Conservation (phyloP, 768 basidiomycete genomes). For the Amanita rimosa region DNA sequence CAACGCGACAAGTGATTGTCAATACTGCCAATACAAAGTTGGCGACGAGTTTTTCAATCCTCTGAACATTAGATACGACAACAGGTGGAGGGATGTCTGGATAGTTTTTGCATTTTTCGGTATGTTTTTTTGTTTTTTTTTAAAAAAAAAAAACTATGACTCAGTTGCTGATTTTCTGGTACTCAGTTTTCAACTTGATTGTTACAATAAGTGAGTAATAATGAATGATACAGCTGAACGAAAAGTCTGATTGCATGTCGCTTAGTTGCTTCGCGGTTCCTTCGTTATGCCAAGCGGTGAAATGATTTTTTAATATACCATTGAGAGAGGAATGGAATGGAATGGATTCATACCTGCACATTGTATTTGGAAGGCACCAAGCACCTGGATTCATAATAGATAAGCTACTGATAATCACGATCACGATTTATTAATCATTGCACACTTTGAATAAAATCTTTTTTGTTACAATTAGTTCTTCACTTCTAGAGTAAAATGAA, state of each 20-base stretch:
- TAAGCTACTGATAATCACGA: too few relatives aligned
- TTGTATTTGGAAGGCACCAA: too few relatives aligned
- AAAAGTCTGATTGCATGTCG: conserved; percentile 9
- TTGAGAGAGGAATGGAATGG: too few relatives aligned
- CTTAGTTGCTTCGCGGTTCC: conserved; percentile 54
- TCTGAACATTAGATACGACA: conserved; percentile 50
- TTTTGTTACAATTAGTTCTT: too few relatives aligned
- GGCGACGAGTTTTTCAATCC: conserved; percentile 66
- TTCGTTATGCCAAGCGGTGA: conserved; percentile 58
- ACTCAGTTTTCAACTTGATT: conserved; percentile 58
- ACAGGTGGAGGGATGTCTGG: conserved; percentile 63
- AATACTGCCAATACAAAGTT: conserved; percentile 59
- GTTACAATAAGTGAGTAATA: conserved; percentile 34
- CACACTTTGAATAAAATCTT: too few relatives aligned
- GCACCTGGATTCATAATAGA: too few relatives aligned
- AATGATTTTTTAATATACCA: background rate
- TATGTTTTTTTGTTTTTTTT: conserved; percentile 21
- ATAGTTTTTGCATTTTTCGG: conserved; percentile 53
- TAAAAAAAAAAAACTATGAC: background rate
- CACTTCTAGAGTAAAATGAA: too few relatives aligned
- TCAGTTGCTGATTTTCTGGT: background rate
- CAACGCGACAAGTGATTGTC: conserved; percentile 46
- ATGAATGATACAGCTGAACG: background rate
- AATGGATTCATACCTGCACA: too few relatives aligned
- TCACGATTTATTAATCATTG: too few relatives aligned